Conservation (phyloP, 1,284 basidiomycete species). For the Neolentinus lepideus region DNA sequence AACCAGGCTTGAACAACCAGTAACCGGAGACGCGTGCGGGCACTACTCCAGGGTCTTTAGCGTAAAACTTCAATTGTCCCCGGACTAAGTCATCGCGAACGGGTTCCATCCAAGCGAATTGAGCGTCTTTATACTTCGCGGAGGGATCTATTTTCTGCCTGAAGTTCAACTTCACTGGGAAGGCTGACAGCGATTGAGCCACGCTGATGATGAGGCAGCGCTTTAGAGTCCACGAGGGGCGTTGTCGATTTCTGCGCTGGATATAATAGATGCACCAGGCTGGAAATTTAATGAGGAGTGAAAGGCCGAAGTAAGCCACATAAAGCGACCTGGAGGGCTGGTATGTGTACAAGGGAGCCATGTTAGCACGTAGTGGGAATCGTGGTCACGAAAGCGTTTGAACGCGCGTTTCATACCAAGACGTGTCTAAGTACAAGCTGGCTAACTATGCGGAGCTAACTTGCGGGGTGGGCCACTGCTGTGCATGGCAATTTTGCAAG, state of each 20-base stretch:
- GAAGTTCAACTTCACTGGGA: not conserved
- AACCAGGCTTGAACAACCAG: not conserved
- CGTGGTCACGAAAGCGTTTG: too few relatives aligned
- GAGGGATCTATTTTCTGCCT: not conserved
- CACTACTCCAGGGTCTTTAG: not conserved
- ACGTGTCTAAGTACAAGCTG: too few relatives aligned
- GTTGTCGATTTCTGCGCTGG: not conserved
- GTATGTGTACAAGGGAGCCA: not conserved
- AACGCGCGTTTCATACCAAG: too few relatives aligned
- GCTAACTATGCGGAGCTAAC: too few relatives aligned
- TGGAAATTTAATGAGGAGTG: constrained; percentile 6
- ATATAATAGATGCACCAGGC: constrained; percentile 7
- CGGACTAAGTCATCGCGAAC: not conserved
- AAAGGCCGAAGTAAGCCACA: constrained; percentile 3
- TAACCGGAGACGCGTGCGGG: not conserved
- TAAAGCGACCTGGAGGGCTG: constrained; percentile 9
- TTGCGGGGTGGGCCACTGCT: too few relatives aligned
- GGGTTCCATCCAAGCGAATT: not conserved
- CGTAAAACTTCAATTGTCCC: not conserved
- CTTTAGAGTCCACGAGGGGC: constrained; percentile 1
- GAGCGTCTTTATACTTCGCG: not conserved
- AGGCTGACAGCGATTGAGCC: not conserved
- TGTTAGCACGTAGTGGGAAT: too few relatives aligned
- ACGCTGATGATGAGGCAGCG: not conserved
- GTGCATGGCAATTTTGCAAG: too few relatives aligned